phyloP scores from a whole-genome alignment of 1,139 yeast species.

The Taiozyma sp. region DNA sequence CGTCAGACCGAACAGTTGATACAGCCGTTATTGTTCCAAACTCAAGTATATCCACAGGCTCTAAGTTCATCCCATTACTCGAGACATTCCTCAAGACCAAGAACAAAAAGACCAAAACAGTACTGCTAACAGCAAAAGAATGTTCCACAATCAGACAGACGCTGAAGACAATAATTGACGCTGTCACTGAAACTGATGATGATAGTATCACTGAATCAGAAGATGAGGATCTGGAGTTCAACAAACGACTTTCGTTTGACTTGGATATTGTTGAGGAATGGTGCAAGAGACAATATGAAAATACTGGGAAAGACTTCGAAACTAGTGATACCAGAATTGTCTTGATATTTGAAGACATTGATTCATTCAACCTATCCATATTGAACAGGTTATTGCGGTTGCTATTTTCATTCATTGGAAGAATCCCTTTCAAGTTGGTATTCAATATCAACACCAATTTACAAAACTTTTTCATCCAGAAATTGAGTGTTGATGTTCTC shows the following conservation, averaged over 20 bases:
- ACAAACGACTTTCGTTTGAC: conserved; percentile 23
- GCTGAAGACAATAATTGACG: conserved; percentile 32
- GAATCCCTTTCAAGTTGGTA: conserved; percentile 22
- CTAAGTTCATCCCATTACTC: conserved; percentile 39
- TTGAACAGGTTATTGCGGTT: conserved; percentile 18
- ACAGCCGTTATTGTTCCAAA: conserved; percentile 48
- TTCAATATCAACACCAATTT: conserved; percentile 22
- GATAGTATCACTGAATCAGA: conserved; percentile 19
- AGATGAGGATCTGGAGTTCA: conserved; percentile 16
- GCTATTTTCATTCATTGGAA: conserved; percentile 12
- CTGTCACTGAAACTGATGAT: conserved; percentile 6
- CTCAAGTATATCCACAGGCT: conserved; percentile 54
- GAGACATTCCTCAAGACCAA: conserved; percentile 32
- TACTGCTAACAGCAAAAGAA: conserved; percentile 38
- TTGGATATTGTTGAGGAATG: conserved; percentile 24
- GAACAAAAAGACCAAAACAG: conserved; percentile 28
- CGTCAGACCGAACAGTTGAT: conserved; percentile 9
- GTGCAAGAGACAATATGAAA: conserved; percentile 11
- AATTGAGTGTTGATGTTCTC: conserved; percentile 14
- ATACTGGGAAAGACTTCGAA: conserved; percentile 2
- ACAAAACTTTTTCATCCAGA: conserved; percentile 11
- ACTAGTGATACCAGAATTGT: conserved; percentile 18
- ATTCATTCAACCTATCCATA: conserved; percentile 20
- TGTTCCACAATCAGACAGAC: conserved; percentile 39
- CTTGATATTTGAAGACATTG: conserved; percentile 23